Evolutionary conservation across 352 stramenopile genomes (phyloP).

Genomic region (Lagenidium giganteum): DNA sequence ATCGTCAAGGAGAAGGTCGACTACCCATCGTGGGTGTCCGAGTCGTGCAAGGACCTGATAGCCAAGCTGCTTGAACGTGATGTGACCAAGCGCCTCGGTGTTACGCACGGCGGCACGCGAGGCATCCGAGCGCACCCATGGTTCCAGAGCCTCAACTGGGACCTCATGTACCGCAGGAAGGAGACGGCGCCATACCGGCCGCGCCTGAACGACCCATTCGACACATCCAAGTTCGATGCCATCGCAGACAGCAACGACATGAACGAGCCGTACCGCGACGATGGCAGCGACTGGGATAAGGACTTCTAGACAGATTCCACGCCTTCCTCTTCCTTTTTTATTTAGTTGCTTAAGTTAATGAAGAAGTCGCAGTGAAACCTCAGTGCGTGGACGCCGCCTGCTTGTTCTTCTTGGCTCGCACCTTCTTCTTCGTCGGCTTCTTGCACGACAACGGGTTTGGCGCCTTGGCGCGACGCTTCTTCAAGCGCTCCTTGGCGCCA

Average conservation of each 20-base stretch:
- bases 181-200: constrained; percentile 88
- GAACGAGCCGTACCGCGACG: constrained; percentile 39
- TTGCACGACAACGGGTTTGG: constrained; percentile 78
- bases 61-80: constrained; percentile 85
- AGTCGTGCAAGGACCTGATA: constrained; percentile 84
- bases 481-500: constrained; percentile 2
- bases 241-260: constrained; percentile 61
- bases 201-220: constrained; percentile 81
- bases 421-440: constrained; percentile 74
- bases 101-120: constrained; percentile 83
- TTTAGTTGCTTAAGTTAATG: no score
- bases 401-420: constrained; percentile 59
- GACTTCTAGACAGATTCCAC: constrained; percentile 58
- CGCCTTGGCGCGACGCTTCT: constrained; percentile 54
- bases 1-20: constrained; percentile 92
- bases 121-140: constrained; percentile 89
- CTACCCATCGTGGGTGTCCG: constrained; percentile 83
- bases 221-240: constrained; percentile 91
- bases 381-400: no score
- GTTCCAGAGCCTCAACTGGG: constrained; percentile 88
- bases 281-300: constrained; percentile 72
- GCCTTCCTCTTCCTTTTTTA: no score
- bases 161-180: constrained; percentile 85
- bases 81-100: constrained; percentile 82
- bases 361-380: no score